These are phyloP conservation scores for Crucibulum laeve DNA, from an alignment of 768 basidiomycete genomes.

Conservation along the genomic window DNA sequence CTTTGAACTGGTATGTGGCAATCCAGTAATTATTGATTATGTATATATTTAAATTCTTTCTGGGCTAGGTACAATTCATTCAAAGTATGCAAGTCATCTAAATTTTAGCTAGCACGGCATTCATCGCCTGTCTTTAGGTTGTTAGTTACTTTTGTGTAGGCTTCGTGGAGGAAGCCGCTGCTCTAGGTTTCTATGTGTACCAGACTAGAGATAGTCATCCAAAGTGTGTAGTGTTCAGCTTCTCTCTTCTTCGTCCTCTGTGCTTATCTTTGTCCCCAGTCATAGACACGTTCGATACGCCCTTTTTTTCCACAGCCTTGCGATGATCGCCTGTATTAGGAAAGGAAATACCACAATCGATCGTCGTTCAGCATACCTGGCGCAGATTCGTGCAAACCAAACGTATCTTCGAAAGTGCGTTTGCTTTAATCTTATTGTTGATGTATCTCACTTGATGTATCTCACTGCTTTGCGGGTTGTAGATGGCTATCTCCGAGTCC, in stretches of 20 bases:
- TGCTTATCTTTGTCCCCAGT: conserved; percentile 22
- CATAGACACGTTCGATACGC: conserved; percentile 67
- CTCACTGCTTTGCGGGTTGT: background rate
- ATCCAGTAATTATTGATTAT: background rate
- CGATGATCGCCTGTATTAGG: conserved; percentile 58
- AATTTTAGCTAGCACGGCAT: background rate
- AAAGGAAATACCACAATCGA: conserved; percentile 32
- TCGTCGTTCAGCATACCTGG: conserved; percentile 36
- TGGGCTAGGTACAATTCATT: conserved; percentile 56
- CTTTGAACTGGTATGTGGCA: conserved; percentile 51
- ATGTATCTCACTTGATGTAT: background rate
- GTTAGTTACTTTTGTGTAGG: conserved; percentile 65
- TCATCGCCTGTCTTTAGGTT: conserved; percentile 30
- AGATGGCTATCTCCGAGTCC: conserved; percentile 73
- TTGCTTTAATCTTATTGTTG: background rate
- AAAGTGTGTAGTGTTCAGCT: conserved; percentile 47
- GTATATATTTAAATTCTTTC: background rate
- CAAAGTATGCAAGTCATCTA: conserved; percentile 35
- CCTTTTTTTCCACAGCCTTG: conserved; percentile 67
- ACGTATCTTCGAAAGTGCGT: conserved; percentile 53
- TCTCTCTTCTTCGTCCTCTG: background rate
- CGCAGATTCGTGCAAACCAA: conserved; percentile 60
- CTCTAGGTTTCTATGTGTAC: conserved; percentile 60
- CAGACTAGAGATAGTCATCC: conserved; percentile 55
- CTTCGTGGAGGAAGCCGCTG: conserved; percentile 51